phyloP scores from a whole-genome alignment of 192 early-diverging fungal genomes.

The Coemansia sp. region DNA sequence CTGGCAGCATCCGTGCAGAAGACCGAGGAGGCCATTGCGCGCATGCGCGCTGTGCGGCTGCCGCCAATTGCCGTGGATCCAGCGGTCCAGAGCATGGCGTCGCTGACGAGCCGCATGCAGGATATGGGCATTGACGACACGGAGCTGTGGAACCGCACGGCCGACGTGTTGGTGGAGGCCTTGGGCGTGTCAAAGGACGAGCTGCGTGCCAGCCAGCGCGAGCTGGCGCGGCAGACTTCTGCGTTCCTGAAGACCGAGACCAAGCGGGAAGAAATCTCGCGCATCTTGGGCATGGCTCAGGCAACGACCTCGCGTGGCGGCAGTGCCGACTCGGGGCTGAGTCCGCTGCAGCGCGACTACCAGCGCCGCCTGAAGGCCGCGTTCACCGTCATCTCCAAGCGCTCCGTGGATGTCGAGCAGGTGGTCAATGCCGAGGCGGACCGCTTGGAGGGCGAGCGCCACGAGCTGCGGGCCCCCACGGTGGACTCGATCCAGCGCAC shows the following conservation, averaged over 20 bases:
- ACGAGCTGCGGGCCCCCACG: constrained; percentile 20
- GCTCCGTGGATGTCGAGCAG: constrained; percentile 15
- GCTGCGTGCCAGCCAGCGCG: constrained; percentile 34
- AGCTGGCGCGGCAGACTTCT: constrained; percentile 13
- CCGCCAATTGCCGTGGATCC: constrained; percentile 34
- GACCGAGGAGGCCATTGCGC: constrained; percentile 17
- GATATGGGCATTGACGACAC: constrained; percentile 35
- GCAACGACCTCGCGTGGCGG: constrained; percentile 6
- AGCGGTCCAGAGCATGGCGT: constrained; percentile 14
- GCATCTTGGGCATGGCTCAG: constrained; percentile 14
- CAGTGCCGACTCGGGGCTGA: constrained; percentile 13
- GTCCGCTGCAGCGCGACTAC: constrained; percentile 38
- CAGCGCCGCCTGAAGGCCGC: constrained; percentile 25
- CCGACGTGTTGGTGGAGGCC: constrained; percentile 35
- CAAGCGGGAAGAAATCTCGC: constrained; percentile 30
- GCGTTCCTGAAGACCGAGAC: constrained; percentile 27
- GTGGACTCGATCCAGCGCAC: constrained; percentile 47
- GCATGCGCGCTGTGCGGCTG: constrained; percentile 20
- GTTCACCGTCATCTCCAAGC: constrained; percentile 8
- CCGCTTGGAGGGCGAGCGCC: constrained; percentile 5
- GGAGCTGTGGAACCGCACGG: constrained; percentile 30
- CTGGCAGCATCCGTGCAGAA: constrained; percentile 14
- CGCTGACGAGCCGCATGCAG: constrained; percentile 9
- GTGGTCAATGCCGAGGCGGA: constrained; percentile 14
- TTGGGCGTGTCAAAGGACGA: constrained; percentile 32